These are phyloP conservation scores for Phoenix roebelenii DNA, from an alignment of 176 grass and related monocot genomes.

Conservation along the genomic window DNA sequence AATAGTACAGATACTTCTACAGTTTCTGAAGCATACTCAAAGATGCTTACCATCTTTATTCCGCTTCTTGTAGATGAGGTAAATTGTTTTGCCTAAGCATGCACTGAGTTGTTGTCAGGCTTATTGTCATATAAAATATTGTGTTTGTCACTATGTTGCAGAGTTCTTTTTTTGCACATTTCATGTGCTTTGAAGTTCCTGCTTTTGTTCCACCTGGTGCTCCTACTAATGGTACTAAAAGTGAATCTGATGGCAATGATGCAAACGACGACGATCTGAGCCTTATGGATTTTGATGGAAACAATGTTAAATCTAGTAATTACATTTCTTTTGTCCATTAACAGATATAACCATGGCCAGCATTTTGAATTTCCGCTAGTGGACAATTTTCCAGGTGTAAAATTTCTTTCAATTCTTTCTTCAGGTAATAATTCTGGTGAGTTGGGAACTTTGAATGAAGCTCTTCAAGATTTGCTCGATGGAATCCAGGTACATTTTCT, in stretches of 20 bases:
- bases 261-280: slow-evolving; percentile 61
- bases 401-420: slow-evolving; percentile 12
- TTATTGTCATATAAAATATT: too few relatives aligned
- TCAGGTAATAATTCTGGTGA: slow-evolving; percentile 55
- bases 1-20: slow-evolving; percentile 73
- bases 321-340: background rate
- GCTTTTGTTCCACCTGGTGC: slow-evolving; percentile 55
- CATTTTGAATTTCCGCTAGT: too few relatives aligned
- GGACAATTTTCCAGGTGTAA: too few relatives aligned
- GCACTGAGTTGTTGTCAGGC: too few relatives aligned
- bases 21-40: slow-evolving; percentile 96
- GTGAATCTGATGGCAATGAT: slow-evolving; percentile 40
- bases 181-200: slow-evolving; percentile 99
- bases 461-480: slow-evolving; percentile 93
- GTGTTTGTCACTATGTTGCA: slow-evolving; percentile 25
- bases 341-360: too few relatives aligned
- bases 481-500: slow-evolving; percentile 79
- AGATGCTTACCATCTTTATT: slow-evolving; percentile 98
- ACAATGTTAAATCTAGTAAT: slow-evolving; percentile 62
- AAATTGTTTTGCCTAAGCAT: slow-evolving; percentile 1
- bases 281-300: slow-evolving; percentile 85
- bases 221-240: slow-evolving; percentile 37
- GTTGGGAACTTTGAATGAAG: slow-evolving; percentile 70
- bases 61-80: slow-evolving; percentile 99
- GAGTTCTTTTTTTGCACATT: slow-evolving; percentile 99